Conservation (phyloP, 768 basidiomycete genomes). For the Lactarius trivialis region DNA sequence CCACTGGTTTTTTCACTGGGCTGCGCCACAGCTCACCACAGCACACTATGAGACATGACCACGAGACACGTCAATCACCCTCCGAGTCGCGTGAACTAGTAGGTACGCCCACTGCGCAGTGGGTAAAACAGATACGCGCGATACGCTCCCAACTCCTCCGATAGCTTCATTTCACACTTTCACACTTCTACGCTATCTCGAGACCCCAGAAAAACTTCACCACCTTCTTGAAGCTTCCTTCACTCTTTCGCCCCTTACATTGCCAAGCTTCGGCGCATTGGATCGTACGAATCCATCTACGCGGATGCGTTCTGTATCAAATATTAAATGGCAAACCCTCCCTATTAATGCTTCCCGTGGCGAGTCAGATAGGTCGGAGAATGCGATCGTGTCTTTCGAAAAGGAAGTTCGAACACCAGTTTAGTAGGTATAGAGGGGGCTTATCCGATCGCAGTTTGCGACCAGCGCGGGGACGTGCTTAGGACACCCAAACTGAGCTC, state of each 20-base stretch:
- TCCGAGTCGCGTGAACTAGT: background rate
- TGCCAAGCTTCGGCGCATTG: conserved; percentile 9
- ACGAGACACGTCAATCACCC: conserved; percentile 6
- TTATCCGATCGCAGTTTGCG: conserved; percentile 6
- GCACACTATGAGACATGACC: background rate
- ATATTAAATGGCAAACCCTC: background rate
- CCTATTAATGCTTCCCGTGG: conserved; percentile 17
- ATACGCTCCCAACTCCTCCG: background rate
- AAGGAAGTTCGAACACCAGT: conserved; percentile 2
- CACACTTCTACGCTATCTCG: conserved; percentile 4
- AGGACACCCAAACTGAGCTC: conserved; percentile 5
- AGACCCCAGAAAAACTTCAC: conserved; percentile 18
- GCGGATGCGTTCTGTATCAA: conserved; percentile 6
- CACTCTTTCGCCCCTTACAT: background rate
- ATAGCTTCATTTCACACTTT: background rate
- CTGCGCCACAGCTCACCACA: background rate
- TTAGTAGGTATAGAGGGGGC: background rate
- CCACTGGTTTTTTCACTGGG: background rate
- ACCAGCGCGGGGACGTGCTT: background rate
- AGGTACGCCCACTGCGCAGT: background rate
- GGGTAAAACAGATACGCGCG: background rate
- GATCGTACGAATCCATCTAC: conserved; percentile 14
- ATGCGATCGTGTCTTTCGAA: background rate
- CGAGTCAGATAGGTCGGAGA: conserved; percentile 1
- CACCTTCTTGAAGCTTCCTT: background rate